Conservation (phyloP, 495 filamentous ascomycete species). For the Aspergillus cavernicola region DNA sequence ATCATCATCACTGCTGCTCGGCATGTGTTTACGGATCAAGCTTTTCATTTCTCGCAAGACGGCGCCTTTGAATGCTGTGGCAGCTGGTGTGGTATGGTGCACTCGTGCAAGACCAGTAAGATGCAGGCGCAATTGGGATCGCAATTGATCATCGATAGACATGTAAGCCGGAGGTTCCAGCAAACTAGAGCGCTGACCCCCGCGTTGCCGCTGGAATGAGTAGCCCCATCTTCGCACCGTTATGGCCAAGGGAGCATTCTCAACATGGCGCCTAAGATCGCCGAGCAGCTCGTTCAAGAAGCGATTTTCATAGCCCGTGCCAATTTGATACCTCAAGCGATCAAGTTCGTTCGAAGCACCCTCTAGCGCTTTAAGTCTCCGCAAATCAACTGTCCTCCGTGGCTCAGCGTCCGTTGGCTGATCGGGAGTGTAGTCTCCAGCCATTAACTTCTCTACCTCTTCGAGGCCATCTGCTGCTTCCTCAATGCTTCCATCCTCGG, state of each 20-base stretch:
- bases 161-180: constrained; percentile 73
- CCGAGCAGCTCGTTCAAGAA: constrained; percentile 75
- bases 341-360: constrained; percentile 73
- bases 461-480: constrained; percentile 73
- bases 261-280: constrained; percentile 81
- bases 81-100: constrained; percentile 71
- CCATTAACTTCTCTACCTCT: constrained; percentile 70
- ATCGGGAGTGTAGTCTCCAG: constrained; percentile 53
- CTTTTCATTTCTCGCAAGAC: constrained; percentile 82
- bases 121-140: constrained; percentile 60
- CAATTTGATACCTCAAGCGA: constrained; percentile 72
- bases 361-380: constrained; percentile 74
- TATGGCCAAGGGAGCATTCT: constrained; percentile 62
- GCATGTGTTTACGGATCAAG: constrained; percentile 79
- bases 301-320: constrained; percentile 77
- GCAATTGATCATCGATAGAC: constrained; percentile 61
- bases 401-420: constrained; percentile 20
- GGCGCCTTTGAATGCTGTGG: constrained; percentile 81
- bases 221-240: constrained; percentile 76
- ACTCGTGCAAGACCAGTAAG: constrained; percentile 77
- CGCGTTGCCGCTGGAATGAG: constrained; percentile 60
- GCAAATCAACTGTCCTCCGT: constrained; percentile 59
- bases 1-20: constrained; percentile 90
- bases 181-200: constrained; percentile 59
- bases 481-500: constrained; percentile 78